Evolutionary conservation across 768 basidiomycete species (phyloP), one percentile per base, ranked within the genome.

Genomic region (Pholiota conissans): DNA sequence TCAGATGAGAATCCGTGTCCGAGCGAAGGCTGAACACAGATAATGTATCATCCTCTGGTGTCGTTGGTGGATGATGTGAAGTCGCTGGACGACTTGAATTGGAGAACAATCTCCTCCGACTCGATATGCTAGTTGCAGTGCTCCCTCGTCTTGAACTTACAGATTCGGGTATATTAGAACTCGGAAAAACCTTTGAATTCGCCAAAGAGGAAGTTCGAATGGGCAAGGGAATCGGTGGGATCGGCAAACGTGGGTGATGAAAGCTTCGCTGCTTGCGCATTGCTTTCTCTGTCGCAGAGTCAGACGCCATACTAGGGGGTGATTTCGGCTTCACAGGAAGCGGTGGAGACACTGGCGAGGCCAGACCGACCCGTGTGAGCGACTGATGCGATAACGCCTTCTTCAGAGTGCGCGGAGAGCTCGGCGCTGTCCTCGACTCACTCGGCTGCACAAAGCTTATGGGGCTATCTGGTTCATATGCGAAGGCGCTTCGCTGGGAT

Each of bases 71-170:
- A 22, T 71, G 64, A 30, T 77, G 74, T 10, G 82, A 79, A 14
- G 80, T 82, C 3, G 85, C 84, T 18, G 83, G 81, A 57, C 83
- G 60, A 63, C 79, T 83, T 6, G 84, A 79, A 34, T 79, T 77
- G 16, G 88, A 89, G 63, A 89, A 89, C 11, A 90, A 69, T n/a
- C 88, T 81, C 64, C 80, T 84, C 52, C 85, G 70, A 18, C 72
- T 68, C 14, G 71, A 67, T 16, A 69, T 63, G 52, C 69, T 70
- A 37, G 68, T 66, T 6, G 65, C 53, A 58, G 71, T 68, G 57
- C 70, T 65, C 55, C 68, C 74, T 56, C 62, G 60, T 52, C 66
- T 18, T 22, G 59, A 39, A 11, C 47, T 42, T 35, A 49, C 26
- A 46, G 61, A 45, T 24, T 70, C 68, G 10, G 60, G 61, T 6